A percentile compares a stretch with the other conserved stretches of the same genome.
These are phyloP conservation scores for Malus hybrid DNA, from an alignment of 331 rosid species.

Conservation along the genomic window DNA sequence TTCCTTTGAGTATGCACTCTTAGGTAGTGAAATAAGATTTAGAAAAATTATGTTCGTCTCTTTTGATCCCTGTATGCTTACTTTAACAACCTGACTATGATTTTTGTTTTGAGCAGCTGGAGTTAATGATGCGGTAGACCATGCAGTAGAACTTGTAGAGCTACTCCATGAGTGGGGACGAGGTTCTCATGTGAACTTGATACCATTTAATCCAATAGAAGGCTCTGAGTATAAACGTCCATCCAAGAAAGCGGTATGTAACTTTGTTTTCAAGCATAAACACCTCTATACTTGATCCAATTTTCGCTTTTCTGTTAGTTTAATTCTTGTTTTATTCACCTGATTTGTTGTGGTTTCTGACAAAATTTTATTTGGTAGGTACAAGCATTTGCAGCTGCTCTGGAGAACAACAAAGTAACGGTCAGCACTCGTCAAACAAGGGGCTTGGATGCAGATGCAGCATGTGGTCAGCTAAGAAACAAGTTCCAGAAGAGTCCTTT, in stretches of 20 bases:
- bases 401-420: slow-evolving; percentile 65
- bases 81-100: not conserved
- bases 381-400: slow-evolving; percentile 64
- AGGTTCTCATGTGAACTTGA: slow-evolving; percentile 79
- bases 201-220: slow-evolving; percentile 96
- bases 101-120: slow-evolving; percentile 60
- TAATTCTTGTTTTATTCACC: not conserved
- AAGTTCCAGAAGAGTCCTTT: slow-evolving; percentile 78
- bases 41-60: not conserved
- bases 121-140: slow-evolving; percentile 71
- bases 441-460: slow-evolving; percentile 96
- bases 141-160: slow-evolving; percentile 75
- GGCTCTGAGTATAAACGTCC: slow-evolving; percentile 87
- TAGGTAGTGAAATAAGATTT: slow-evolving; percentile 45
- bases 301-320: not conserved
- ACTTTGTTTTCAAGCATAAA: not conserved
- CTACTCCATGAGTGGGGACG: slow-evolving; percentile 64
- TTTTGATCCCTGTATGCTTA: not conserved
- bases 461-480: slow-evolving; percentile 95
- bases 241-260: slow-evolving; percentile 68
- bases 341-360: not conserved
- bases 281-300: slow-evolving; percentile 1
- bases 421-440: slow-evolving; percentile 81
- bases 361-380: slow-evolving; percentile 36
- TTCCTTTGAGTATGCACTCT: slow-evolving; percentile 90